Conservation (phyloP, 371 early-diverging fungal species). For the Syncephalis fuscata region DNA sequence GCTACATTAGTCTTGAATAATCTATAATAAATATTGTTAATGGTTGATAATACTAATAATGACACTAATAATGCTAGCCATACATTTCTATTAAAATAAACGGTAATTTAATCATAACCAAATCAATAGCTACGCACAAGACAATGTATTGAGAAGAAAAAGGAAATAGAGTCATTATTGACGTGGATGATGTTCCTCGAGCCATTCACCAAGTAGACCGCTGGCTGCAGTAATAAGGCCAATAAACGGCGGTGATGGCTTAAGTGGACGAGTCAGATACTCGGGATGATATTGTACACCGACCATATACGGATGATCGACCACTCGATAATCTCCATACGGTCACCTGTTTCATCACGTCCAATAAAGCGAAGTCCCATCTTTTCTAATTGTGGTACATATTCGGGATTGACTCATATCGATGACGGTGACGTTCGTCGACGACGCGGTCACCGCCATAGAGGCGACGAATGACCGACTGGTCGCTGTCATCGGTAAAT, state of each 20-base stretch:
- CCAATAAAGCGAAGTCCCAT: conserved; percentile 88
- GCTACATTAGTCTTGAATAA: too few relatives aligned
- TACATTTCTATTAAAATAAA: too few relatives aligned
- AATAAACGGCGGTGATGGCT: conserved; percentile 85
- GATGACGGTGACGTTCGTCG: conserved; percentile 95
- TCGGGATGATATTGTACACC: conserved; percentile 99
- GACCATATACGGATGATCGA: conserved; percentile 90
- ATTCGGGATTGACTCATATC: conserved; percentile 95
- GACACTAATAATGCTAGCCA: too few relatives aligned
- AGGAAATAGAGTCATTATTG: too few relatives aligned
- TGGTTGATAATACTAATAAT: too few relatives aligned
- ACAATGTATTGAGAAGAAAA: too few relatives aligned
- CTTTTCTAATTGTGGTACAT: conserved; percentile 56
- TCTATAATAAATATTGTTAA: too few relatives aligned
- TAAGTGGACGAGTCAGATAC: conserved; percentile 88
- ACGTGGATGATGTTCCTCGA: neutral
- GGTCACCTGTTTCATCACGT: conserved; percentile 80
- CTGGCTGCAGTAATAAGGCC: conserved; percentile 82
- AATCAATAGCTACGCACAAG: too few relatives aligned
- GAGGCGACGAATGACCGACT: conserved; percentile 32
- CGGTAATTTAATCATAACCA: too few relatives aligned
- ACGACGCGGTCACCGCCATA: conserved; percentile 48
- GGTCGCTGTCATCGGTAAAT: conserved; percentile 51
- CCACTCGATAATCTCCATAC: conserved; percentile 95
- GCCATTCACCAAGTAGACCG: conserved; percentile 7